Evolutionary conservation across 306 rosid species (phyloP).

Genomic region (Fragaria nilgerrensis): DNA sequence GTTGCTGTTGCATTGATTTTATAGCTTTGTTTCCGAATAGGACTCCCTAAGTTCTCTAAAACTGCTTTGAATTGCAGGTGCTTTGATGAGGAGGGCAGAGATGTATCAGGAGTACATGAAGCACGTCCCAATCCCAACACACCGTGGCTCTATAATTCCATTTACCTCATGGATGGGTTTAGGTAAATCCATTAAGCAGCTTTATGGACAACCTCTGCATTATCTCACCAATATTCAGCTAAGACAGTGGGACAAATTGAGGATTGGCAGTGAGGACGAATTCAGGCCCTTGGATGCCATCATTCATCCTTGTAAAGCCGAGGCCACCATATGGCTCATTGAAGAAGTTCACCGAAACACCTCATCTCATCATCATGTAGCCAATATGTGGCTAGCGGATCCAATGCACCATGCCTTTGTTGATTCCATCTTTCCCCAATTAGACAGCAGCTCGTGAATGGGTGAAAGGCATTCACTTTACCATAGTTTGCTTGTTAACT

Average conservation of each 20-base stretch:
- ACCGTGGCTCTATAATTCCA: conserved; percentile 77
- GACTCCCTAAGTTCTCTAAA: conserved; percentile 7
- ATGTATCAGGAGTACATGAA: conserved; percentile 95
- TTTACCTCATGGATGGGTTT: conserved; percentile 81
- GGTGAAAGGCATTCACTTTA: conserved; percentile 18
- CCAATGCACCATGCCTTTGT: conserved; percentile 58
- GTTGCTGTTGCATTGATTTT: neutral
- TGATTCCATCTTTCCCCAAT: conserved; percentile 71
- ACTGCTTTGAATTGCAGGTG: conserved; percentile 38
- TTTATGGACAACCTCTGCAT: conserved; percentile 89
- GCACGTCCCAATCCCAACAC: conserved; percentile 68
- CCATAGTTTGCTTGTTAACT: conserved; percentile 2
- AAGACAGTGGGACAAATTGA: conserved; percentile 81
- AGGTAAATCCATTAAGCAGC: conserved; percentile 74
- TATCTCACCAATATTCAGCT: conserved; percentile 84
- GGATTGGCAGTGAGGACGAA: conserved; percentile 64
- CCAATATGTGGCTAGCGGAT: conserved; percentile 69
- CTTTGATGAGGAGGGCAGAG: conserved; percentile 63
- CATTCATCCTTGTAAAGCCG: conserved; percentile 87
- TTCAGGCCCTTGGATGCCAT: conserved; percentile 59
- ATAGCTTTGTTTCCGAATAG: conserved; percentile 1
- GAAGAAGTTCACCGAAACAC: conserved; percentile 92
- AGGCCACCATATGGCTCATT: conserved; percentile 75
- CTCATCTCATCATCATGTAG: conserved; percentile 61
- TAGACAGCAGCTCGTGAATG: conserved; percentile 34